phyloP scores from a whole-genome alignment of 805 yeast genomes.

The Candida michaelii region DNA sequence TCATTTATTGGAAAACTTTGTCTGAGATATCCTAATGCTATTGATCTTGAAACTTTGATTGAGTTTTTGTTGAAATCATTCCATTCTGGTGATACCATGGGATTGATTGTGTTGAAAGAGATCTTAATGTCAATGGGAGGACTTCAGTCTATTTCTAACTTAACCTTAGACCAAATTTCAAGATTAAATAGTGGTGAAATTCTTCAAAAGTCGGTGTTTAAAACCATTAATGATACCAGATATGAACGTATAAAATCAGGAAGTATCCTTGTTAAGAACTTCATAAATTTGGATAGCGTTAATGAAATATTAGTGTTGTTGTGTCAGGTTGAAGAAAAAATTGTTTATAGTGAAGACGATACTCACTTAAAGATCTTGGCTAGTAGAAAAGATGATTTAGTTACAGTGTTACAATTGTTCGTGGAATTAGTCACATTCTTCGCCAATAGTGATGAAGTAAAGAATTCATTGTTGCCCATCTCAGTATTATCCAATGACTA shows the following conservation, averaged over 20 bases:
- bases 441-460: slow-evolving; percentile 28
- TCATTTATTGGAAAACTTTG: slow-evolving; percentile 75
- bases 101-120: slow-evolving; percentile 65
- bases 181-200: slow-evolving; percentile 63
- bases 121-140: slow-evolving; percentile 77
- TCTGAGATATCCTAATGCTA: slow-evolving; percentile 46
- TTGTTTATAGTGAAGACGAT: slow-evolving; percentile 32
- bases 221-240: slow-evolving; percentile 61
- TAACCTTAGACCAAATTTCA: slow-evolving; percentile 63
- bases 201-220: slow-evolving; percentile 55
- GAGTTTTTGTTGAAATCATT: slow-evolving; percentile 61
- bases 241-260: slow-evolving; percentile 49
- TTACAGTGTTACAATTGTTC: slow-evolving; percentile 62
- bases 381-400: slow-evolving; percentile 68
- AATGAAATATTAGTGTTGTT: slow-evolving; percentile 69
- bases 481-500: slow-evolving; percentile 41
- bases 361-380: slow-evolving; percentile 71
- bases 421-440: slow-evolving; percentile 58
- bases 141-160: slow-evolving; percentile 63
- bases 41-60: slow-evolving; percentile 65
- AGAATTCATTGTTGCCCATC: slow-evolving; percentile 26
- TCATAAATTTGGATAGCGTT: slow-evolving; percentile 45
- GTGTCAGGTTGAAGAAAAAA: slow-evolving; percentile 45
- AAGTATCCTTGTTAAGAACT: slow-evolving; percentile 43
- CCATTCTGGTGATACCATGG: slow-evolving; percentile 56